These are phyloP conservation scores for Cocos nucifera DNA, from an alignment of 176 grass and related monocot genomes.

Conservation along the genomic window DNA sequence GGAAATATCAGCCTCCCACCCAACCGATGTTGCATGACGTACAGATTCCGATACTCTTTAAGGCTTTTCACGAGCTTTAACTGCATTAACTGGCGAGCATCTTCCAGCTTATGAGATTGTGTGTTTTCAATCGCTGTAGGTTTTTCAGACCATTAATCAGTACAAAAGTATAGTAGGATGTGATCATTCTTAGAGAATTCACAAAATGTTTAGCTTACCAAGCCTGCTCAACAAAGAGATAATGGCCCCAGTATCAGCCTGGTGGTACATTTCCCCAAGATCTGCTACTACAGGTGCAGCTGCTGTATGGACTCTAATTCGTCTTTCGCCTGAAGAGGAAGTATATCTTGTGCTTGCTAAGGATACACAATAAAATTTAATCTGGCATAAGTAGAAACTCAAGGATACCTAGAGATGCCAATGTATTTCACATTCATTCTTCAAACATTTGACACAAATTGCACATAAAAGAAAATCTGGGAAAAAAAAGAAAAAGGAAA, in stretches of 20 bases:
- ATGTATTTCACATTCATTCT: constrained; percentile 1
- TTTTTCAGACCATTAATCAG: neutral
- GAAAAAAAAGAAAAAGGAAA: too few relatives aligned
- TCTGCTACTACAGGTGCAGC: constrained; percentile 91
- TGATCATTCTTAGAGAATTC: too few relatives aligned
- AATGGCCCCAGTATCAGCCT: constrained; percentile 89
- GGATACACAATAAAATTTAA: constrained; percentile 25
- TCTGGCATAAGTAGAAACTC: constrained; percentile 4
- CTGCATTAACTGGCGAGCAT: constrained; percentile 78
- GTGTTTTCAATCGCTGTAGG: constrained; percentile 82
- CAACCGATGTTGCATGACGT: constrained; percentile 72
- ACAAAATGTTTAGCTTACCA: constrained; percentile 37
- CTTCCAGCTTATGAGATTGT: constrained; percentile 79
- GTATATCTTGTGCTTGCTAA: constrained; percentile 73
- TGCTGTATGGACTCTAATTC: constrained; percentile 95
- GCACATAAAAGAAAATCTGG: too few relatives aligned
- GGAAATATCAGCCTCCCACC: constrained; percentile 80
- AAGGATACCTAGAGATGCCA: neutral
- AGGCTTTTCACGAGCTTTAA: constrained; percentile 83
- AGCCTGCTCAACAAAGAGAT: constrained; percentile 63
- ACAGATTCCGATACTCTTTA: constrained; percentile 87
- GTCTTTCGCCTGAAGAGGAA: constrained; percentile 86
- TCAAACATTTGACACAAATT: too few relatives aligned
- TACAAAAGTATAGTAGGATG: too few relatives aligned
- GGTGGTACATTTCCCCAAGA: constrained; percentile 94